Base-by-base conservation (phyloP, 129 eudicot species). In the Pseudognaphalium luteoalbum region DNA sequence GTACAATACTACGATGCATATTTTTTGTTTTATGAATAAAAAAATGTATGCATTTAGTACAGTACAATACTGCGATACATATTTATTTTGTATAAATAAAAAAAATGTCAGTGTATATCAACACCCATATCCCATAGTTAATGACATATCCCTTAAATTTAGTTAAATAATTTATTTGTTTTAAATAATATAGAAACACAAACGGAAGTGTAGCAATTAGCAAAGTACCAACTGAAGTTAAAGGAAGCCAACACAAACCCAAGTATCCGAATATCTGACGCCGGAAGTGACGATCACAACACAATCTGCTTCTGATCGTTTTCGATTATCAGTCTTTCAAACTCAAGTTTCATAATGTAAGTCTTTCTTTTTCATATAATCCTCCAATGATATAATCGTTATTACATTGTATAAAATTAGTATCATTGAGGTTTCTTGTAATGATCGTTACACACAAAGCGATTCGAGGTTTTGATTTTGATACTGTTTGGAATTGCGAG, bases 311-410 rank as follows among this genome's bases (percentile, higher is more conserved):
- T 58, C 25, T 41, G 17, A 60, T 73, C 76, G 35, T 19, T 61
- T 44, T 12, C 17, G 17, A 44, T 61, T 14, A 78, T 2, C 50
- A 25, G 28, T 78, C 72, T 16, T 72, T 14, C 0, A 51, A 6
- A 20, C 9, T 32, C 50, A 5, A 8, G 50, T 22, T 7, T 71
- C 59, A 30, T 35, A 73, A 71, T 73, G 82, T 79, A 79, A 63
- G 77, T 21, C 17, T 16, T 60, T 62, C 6, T 69, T 41, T 47
- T 16, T 21, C 47, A 47, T 37, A 32, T 28, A 79, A 37, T 44
- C 52, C 52, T 44, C 44, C 44, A 39, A 39, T n/a, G n/a, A n/a
- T 7, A 39, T 47, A 21, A 70, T 78, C 76, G 15, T 20, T 52
- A 70, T 68, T 77, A 28, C 60, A 35, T 33, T 15, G 29, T 25